These are phyloP conservation scores for Cryptosporidium bovis DNA, from an alignment of 169 alveolate genomes.

Conservation along the genomic window DNA sequence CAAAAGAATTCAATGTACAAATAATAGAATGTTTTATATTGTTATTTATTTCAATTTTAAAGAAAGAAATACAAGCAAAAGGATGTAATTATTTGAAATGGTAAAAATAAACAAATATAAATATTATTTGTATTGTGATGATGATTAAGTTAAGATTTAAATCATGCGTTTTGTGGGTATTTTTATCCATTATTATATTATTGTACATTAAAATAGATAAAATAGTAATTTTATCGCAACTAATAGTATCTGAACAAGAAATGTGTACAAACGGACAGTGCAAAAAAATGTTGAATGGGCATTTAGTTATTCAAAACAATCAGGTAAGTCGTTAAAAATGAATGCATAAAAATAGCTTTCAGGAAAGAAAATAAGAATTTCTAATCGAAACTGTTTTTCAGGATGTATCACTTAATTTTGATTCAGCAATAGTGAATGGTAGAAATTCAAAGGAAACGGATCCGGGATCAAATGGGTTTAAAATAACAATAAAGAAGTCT, in stretches of 20 bases:
- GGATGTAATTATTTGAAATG: no score
- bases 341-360: not conserved
- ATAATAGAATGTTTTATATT: no score
- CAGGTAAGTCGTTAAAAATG: conserved; percentile 27
- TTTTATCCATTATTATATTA: not conserved
- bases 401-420: conserved; percentile 63
- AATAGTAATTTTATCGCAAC: conserved; percentile 3
- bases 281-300: conserved; percentile 58
- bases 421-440: conserved; percentile 37
- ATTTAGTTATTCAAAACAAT: conserved; percentile 56
- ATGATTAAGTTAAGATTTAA: not conserved
- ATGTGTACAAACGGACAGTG: conserved; percentile 72
- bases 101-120: not conserved
- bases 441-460: conserved; percentile 62
- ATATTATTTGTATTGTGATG: not conserved
- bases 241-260: conserved; percentile 67
- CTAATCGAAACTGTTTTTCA: not conserved
- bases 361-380: not conserved
- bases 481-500: conserved; percentile 53
- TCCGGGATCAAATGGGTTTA: conserved; percentile 70
- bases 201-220: not conserved
- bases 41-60: no score
- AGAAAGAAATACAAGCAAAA: no score
- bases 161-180: not conserved
- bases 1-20: no score